These are phyloP conservation scores for Sungouiozyma intestinalis DNA, from an alignment of 805 yeast genomes.

Conservation along the genomic window DNA sequence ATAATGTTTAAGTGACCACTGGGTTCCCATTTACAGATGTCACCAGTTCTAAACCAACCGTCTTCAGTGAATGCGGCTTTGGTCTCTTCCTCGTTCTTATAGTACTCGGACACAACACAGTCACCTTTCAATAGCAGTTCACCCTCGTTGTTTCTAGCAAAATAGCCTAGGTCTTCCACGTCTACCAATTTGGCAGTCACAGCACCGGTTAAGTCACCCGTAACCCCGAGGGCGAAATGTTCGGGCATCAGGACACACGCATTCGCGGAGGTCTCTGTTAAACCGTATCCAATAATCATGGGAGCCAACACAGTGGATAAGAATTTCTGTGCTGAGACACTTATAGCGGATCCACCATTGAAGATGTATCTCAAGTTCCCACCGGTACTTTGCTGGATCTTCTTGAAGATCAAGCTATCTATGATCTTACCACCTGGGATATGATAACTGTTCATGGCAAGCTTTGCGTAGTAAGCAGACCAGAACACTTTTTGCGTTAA, in stretches of 20 bases:
- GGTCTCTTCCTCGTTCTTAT: slow-evolving; percentile 75
- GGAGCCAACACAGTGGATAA: slow-evolving; percentile 69
- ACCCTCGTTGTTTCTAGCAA: slow-evolving; percentile 85
- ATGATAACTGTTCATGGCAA: slow-evolving; percentile 47
- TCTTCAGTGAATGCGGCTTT: slow-evolving; percentile 61
- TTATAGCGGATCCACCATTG: slow-evolving; percentile 91
- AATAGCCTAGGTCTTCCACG: slow-evolving; percentile 84
- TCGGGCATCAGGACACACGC: slow-evolving; percentile 57
- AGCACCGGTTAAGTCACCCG: slow-evolving; percentile 76
- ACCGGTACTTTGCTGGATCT: slow-evolving; percentile 89
- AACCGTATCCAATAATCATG: slow-evolving; percentile 88
- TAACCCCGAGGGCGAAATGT: slow-evolving; percentile 60
- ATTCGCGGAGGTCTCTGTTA: slow-evolving; percentile 93
- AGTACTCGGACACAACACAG: slow-evolving; percentile 67
- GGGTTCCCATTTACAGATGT: slow-evolving; percentile 85
- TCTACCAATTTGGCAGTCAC: slow-evolving; percentile 83
- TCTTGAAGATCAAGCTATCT: slow-evolving; percentile 71
- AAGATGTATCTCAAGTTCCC: slow-evolving; percentile 64
- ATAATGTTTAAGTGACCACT: slow-evolving; percentile 73
- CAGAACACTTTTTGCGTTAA: slow-evolving; percentile 75
- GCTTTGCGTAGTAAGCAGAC: slow-evolving; percentile 72
- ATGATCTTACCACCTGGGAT: slow-evolving; percentile 60
- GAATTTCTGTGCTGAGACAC: slow-evolving; percentile 72
- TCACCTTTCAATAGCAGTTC: slow-evolving; percentile 76
- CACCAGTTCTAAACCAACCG: slow-evolving; percentile 96